These are phyloP conservation scores for Vaccinium darrowii DNA, from an alignment of 148 eudicot genomes.

Conservation along the genomic window DNA sequence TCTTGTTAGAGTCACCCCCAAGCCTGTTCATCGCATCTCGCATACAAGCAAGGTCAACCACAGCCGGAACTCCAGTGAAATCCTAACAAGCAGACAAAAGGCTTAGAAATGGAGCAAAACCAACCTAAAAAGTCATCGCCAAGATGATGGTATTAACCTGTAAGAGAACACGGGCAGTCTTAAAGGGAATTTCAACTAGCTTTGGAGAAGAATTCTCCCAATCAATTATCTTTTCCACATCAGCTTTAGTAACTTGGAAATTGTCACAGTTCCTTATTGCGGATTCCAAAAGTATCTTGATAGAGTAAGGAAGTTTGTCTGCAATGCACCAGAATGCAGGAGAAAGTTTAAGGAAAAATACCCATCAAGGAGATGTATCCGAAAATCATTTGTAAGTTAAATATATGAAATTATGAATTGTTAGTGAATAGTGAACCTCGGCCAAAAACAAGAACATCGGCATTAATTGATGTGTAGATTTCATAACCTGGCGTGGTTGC, in stretches of 20 bases:
- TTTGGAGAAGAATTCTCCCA: conserved; percentile 91
- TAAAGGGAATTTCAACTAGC: conserved; percentile 85
- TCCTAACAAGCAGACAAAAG: conserved; percentile 41
- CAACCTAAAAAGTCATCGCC: background rate
- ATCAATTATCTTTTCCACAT: conserved; percentile 92
- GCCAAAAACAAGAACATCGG: background rate
- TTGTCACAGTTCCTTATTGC: conserved; percentile 93
- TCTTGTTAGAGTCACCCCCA: conserved; percentile 74
- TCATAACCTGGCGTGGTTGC: background rate
- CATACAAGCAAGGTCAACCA: conserved; percentile 94
- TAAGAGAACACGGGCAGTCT: conserved; percentile 89
- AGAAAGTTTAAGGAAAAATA: background rate
- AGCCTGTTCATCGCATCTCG: conserved; percentile 87
- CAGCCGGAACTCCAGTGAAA: conserved; percentile 94
- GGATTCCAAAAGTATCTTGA: conserved; percentile 80
- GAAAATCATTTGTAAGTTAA: too few species aligned
- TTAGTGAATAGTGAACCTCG: too few species aligned
- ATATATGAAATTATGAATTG: too few species aligned
- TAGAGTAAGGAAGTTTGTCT: conserved; percentile 90
- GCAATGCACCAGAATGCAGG: conserved; percentile 14
- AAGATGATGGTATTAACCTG: conserved; percentile 46
- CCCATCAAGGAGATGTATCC: background rate
- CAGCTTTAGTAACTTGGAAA: conserved; percentile 74
- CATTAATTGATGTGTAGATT: background rate
- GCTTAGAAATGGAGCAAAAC: background rate